Percentiles rank a stretch among this genome's conserved stretches.
phyloP scores from a whole-genome alignment of 805 yeast genomes.

The Myxozyma geophila region DNA sequence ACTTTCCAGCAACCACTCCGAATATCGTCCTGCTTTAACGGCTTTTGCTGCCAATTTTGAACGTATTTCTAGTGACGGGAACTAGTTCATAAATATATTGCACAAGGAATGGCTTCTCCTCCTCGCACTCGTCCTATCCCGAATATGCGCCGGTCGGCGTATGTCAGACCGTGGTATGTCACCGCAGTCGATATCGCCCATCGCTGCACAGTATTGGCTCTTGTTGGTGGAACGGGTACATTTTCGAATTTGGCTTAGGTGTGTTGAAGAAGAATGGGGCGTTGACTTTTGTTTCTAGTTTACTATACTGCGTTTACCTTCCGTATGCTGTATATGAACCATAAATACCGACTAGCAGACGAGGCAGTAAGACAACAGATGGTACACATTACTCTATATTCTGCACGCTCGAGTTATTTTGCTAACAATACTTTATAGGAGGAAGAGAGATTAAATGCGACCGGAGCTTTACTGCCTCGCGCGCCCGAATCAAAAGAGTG shows the following conservation, averaged over 20 bases:
- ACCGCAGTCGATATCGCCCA: constrained; percentile 72
- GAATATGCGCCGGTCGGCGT: constrained; percentile 9
- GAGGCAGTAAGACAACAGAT: constrained; percentile 15
- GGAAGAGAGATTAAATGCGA: neutral
- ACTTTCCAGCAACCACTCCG: too few species aligned
- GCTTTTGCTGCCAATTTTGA: too few species aligned
- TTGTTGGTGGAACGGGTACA: constrained; percentile 58
- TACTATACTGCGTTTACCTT: constrained; percentile 24
- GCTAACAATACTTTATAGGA: neutral
- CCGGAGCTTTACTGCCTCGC: constrained; percentile 1
- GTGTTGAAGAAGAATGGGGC: neutral
- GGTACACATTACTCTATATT: constrained; percentile 6
- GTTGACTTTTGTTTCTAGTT: constrained; percentile 5
- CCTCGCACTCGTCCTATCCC: constrained; percentile 18
- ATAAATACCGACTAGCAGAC: constrained; percentile 17
- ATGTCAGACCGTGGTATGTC: constrained; percentile 68
- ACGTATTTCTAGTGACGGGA: too few species aligned
- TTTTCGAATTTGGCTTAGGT: constrained; percentile 4
- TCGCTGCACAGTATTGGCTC: constrained; percentile 69
- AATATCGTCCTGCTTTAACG: too few species aligned
- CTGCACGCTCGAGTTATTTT: neutral
- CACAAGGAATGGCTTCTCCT: neutral
- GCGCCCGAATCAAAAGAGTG: neutral
- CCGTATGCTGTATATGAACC: constrained; percentile 28
- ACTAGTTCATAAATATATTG: too few species aligned